A percentile compares a stretch with the other conserved stretches of the same genome.
Conservation (phyloP, 108 stramenopile species). For the Fragilariopsis cylindrus region DNA sequence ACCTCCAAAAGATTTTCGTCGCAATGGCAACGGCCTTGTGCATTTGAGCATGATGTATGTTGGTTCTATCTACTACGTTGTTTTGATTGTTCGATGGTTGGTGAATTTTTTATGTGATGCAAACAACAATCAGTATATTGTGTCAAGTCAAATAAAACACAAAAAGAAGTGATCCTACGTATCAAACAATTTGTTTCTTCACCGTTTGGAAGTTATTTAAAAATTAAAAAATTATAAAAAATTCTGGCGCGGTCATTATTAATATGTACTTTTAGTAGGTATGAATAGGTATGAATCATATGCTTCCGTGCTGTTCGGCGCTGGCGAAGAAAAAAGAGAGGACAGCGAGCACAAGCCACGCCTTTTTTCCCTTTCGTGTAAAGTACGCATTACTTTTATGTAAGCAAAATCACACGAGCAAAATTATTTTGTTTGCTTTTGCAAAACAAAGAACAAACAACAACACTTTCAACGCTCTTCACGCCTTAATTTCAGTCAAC, state of each 20-base stretch:
- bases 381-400: not conserved
- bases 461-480: not conserved
- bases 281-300: no score
- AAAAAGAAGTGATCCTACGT: not conserved
- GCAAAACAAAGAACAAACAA: not conserved
- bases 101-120: not conserved
- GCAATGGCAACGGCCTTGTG: conserved; percentile 1
- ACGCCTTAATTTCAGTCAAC: not conserved
- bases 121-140: not conserved
- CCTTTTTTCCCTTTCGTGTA: no score
- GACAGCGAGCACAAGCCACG: no score
- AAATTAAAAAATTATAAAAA: not conserved
- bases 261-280: not conserved
- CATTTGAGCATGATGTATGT: not conserved
- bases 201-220: not conserved
- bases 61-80: not conserved
- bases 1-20: conserved; percentile 17
- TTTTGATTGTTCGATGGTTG: not conserved
- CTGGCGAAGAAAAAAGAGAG: no score
- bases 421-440: not conserved
- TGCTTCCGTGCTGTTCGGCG: no score
- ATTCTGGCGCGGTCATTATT: conserved; percentile 12
- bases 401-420: not conserved
- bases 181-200: not conserved
- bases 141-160: not conserved